Base-by-base conservation (phyloP, 768 basidiomycete genomes). In the Boletus rex-veris region DNA sequence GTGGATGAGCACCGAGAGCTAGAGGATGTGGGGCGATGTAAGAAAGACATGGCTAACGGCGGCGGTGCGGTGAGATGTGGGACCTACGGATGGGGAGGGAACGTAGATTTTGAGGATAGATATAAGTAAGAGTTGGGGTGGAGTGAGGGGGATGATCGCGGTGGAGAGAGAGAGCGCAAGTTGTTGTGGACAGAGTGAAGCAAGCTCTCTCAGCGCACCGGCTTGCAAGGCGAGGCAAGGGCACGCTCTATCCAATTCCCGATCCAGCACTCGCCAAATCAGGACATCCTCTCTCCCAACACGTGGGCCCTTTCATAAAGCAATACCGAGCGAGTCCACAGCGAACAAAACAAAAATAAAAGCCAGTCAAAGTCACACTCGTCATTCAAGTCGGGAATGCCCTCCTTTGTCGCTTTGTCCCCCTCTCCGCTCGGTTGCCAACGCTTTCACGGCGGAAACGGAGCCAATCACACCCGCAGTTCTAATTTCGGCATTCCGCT, bases 191-290 rank as follows among this genome's bases (percentile, higher is more conserved):
- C 39, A 19, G 51, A 55, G 55, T 57, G 50, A 11, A 11, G 33
- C 33, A 35, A 5, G 11, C 33, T 14, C 33, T 35, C 33, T 35
- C 56, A 64, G 60, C 62, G 67, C 67, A 59, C 64, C 66, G 66
- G 64, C 54, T 59, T 64, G 60, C 43, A 52, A 62, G 66, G 66
- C 60, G 67, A 69, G 66, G 66, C 66, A 67, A 28, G 66, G 66
- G 67, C 66, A 69, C 56, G 62, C 64, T 51, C 61, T 58, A 54
- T 61, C 64, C 59, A 52, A 55, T 64, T 62, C 66, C 66, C 66
- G 67, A 66, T 68, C 61, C 55, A 57, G 60, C 52, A 53, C 40
- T 5, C 16, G 1, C 65, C 60, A 52, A 45, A 57, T 69, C 45
- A 10, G 60, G 66, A 15, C 48, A 58, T 28, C 61, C 56, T 65